Base-by-base conservation (phyloP, 768 basidiomycete species). In the Rhodotorula diobovata region DNA sequence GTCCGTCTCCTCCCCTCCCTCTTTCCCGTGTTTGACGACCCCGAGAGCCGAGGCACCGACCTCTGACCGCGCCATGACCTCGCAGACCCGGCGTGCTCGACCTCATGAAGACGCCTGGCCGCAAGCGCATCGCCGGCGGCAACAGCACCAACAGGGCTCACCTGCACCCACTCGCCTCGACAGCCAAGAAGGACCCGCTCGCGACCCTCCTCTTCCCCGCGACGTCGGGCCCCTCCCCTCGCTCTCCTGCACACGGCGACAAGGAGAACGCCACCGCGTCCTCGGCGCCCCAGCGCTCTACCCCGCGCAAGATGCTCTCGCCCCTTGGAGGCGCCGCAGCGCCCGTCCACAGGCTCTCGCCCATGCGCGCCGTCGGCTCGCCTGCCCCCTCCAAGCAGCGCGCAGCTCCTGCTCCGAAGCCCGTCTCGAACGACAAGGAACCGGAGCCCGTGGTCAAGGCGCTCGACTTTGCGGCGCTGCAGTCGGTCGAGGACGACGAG, bases 81-180 rank as follows among this genome's bases (percentile, higher is more conserved):
- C 39, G 15, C 67, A 73, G 72, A 5, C 68, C 59, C 6, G 62
- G 55, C 51, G 55, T 74, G 39, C 57, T 68, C 2, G 68, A 70
- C 46, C 54, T 74, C 37, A 74, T 74, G 72, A 74, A 74, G 63
- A 73, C 72, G 7, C 68, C 72, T 0, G 72, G 68, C 9, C 68
- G 72, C 23, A 74, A 65, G 59, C 71, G 71, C 53, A 54, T 50
- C 14, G 67, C 64, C 32, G 62, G 53, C 41, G 50, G 32, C 10
- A 57, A 35, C 54, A 50, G 48, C 32, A 35, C 55, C 34, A 35
- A 23, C 55, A 34, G 20, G 32, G 18, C 5, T 18, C 55, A 35
- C 55, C 34, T 32, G 50, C 20, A 51, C 50, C 32, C 45, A 30
- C 30, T 43, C 48, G 39, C 57, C 39, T 4, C 48, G 23, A 25